Base-by-base conservation (phyloP, 805 yeast genomes). In the Starmerella vitae region DNA sequence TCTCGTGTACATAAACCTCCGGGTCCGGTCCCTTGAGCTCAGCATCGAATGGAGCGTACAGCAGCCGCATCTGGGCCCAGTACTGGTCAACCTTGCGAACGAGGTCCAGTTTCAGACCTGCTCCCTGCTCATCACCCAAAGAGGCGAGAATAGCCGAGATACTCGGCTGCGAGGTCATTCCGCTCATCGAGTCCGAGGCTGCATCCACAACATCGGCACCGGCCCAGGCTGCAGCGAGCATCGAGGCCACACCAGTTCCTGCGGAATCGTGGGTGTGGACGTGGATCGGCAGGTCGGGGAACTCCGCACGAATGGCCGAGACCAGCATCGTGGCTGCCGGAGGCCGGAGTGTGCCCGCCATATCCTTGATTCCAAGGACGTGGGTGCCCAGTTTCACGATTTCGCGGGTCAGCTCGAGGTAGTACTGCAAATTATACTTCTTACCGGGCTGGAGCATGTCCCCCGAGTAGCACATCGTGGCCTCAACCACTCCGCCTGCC, bases 211-310 rank as follows among this genome's bases (percentile, higher is more conserved):
- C 93, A 67, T 91, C 98, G 29, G 97, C 98, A 56, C 99, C 99
- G 28, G 96, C 93, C 52, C 68, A 61, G 15, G 96, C 96, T 61
- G 86, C 78, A 3, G 91, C 94, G 54, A 78, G 78, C 91, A 88
- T 86, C 25, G 94, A 79, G 33, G 96, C 88, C 49, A 91, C 95
- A 64, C 94, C 99, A 41, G 98, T 91, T 67, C 98, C 99, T 27
- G 99, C 98, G 47, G 97, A 86, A 65, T 91, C 99, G 65, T 91
- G 99, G 26, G 97, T 86, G 66, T 91, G 99, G 33, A 91, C 96
- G 60, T 91, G 99, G 58, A 91, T 91, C 52, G 97, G 96, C 58
- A 91, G 70, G 56, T 83, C 75, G 42, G 99, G 98, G 64, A 81
- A 83, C 63, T 72, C 77, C 45, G 71, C 74, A 65, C 98, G 76